Evolutionary conservation across 768 basidiomycete genomes (phyloP), one percentile per base, ranked within the genome.

Genomic region (Phaffia tasmanica): DNA sequence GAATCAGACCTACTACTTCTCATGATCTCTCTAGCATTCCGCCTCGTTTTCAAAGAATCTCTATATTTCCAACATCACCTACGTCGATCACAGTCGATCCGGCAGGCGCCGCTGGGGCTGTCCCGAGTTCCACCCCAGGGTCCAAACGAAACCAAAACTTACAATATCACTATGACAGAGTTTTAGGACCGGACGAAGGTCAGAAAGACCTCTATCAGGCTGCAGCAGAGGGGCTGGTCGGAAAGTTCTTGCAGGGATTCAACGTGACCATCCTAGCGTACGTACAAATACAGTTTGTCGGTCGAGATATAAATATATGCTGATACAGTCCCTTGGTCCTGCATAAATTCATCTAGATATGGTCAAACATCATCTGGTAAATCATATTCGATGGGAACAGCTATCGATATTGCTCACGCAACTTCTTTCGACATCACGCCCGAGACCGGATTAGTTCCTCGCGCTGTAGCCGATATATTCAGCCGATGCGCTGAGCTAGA

Each of bases 321-420:
- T 47, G 18, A 21, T 25, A 11, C 54, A 42, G 27, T 29, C 6
- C 16, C 7, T 23, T 53, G 25, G 27, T 56, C 35, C 23, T 25
- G 35, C 4, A 5, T 42, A 11, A 11, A 5, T 42, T 50, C 23
- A 5, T n/a, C 19, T 50, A 75, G 75, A 15, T 76, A 99, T 77
- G 94, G 94, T 48, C 94, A 97, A 76, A 97, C 94, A 1, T 89
- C 88, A 71, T 91, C 88, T 70, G 94, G 94, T 66, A 99, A 99
- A 79, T 92, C 89, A 0, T 92, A 90, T 77, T 91, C 94, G 53
- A 98, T 98, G 95, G 93, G 94, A 35, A 94, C 94, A 60, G 80
- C 89, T 29, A 46, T 64, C 49, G 67, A 69, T 48, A 50, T 42
- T 42, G n/a, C 62, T 9, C 46, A 62, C 7, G 23, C 48, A 32